Conservation (phyloP, 75 land plant genomes). For the Pinus taeda region DNA sequence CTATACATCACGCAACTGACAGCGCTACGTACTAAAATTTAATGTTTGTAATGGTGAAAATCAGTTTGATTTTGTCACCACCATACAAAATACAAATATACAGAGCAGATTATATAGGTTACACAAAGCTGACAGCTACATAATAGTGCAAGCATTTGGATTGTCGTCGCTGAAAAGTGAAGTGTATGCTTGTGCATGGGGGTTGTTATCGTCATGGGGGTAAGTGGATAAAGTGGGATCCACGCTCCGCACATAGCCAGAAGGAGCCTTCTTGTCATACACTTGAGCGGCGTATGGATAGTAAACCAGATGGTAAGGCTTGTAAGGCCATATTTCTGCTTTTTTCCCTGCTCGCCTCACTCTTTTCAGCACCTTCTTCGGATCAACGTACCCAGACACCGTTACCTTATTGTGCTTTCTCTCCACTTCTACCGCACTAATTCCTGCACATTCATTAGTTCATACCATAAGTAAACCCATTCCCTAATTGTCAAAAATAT, state of each 20-base stretch:
- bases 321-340: conserved; percentile 67
- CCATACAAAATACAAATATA: too few species aligned
- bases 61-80: too few species aligned
- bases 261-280: conserved; percentile 67
- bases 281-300: conserved; percentile 50
- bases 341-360: conserved; percentile 50
- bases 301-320: conserved; percentile 48
- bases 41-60: too few species aligned
- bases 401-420: conserved; percentile 56
- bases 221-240: conserved; percentile 7
- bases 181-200: not conserved
- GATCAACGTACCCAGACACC: conserved; percentile 60
- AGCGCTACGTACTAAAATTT: too few species aligned
- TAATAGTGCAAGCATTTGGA: conserved; percentile 7
- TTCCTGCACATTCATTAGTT: conserved; percentile 17
- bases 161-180: conserved; percentile 5
- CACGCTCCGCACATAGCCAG: conserved; percentile 48
- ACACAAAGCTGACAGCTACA: not conserved
- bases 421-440: conserved; percentile 39
- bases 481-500: too few species aligned
- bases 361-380: conserved; percentile 41
- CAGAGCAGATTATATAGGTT: too few species aligned
- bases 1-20: too few species aligned
- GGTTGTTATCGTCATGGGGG: conserved; percentile 8
- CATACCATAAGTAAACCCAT: too few species aligned